Conservation (phyloP, 2,329 filamentous ascomycete species). For the Lecanoromycetidae sp. region DNA sequence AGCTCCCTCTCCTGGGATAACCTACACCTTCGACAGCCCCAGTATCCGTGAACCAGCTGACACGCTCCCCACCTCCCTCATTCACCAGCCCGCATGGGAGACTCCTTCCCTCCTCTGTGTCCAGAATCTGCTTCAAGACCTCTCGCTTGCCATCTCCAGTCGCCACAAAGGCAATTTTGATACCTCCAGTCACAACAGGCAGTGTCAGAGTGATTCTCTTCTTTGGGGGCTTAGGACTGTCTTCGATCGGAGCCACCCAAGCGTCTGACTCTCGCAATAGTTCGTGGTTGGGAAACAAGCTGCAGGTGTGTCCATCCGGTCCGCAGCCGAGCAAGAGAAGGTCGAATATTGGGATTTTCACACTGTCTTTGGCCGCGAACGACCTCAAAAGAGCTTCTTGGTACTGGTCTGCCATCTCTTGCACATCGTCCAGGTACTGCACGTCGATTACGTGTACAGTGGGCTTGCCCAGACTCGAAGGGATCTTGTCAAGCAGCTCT, state of each 20-base stretch:
- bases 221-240: slow-evolving; percentile 89
- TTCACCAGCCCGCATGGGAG: slow-evolving; percentile 86
- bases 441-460: slow-evolving; percentile 69
- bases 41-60: slow-evolving; percentile 90
- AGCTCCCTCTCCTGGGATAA: slow-evolving; percentile 63
- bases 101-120: slow-evolving; percentile 55
- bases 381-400: slow-evolving; percentile 73
- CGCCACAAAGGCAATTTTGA: slow-evolving; percentile 81
- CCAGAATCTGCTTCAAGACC: slow-evolving; percentile 85
- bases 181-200: slow-evolving; percentile 76
- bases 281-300: slow-evolving; percentile 80
- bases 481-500: slow-evolving; percentile 82
- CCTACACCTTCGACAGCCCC: slow-evolving; percentile 73
- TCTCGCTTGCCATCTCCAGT: slow-evolving; percentile 84
- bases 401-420: slow-evolving; percentile 89
- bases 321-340: slow-evolving; percentile 86
- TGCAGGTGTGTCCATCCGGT: slow-evolving; percentile 95
- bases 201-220: slow-evolving; percentile 84
- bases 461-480: slow-evolving; percentile 51
- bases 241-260: slow-evolving; percentile 84
- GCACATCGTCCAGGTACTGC: slow-evolving; percentile 55
- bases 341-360: slow-evolving; percentile 91
- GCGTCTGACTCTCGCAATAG: slow-evolving; percentile 75
- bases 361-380: slow-evolving; percentile 86
- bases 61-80: slow-evolving; percentile 66